phyloP scores from a whole-genome alignment of 2,329 filamentous ascomycete species.

The Penicillium brevicompactum region DNA sequence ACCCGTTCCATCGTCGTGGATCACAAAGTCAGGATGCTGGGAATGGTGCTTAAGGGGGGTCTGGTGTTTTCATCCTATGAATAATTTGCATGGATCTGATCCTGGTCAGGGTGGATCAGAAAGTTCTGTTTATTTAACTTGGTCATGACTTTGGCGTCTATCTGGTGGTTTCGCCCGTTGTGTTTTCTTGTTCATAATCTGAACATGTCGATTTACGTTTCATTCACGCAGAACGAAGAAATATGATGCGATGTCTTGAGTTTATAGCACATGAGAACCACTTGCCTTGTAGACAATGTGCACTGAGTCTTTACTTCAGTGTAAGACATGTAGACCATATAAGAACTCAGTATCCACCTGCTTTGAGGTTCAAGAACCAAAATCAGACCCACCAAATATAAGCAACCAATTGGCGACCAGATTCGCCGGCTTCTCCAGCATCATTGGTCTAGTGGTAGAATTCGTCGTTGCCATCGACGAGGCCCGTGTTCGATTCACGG shows the following conservation, averaged over 20 bases:
- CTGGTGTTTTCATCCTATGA: background rate
- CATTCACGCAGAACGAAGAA: slow-evolving; percentile 5
- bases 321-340: too few relatives aligned
- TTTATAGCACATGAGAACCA: background rate
- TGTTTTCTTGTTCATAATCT: slow-evolving; percentile 9
- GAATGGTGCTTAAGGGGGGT: slow-evolving; percentile 3
- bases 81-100: slow-evolving; percentile 10
- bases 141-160: slow-evolving; percentile 6
- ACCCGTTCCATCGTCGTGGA: slow-evolving; percentile 43
- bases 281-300: too few relatives aligned
- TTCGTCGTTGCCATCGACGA: slow-evolving; percentile 50
- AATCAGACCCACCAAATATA: background rate
- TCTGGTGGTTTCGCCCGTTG: background rate
- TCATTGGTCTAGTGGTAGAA: slow-evolving; percentile 51
- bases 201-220: slow-evolving; percentile 6
- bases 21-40: slow-evolving; percentile 25
- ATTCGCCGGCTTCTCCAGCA: slow-evolving; percentile 24
- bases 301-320: too few relatives aligned
- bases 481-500: slow-evolving; percentile 52
- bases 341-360: too few relatives aligned
- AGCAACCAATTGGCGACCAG: slow-evolving; percentile 10
- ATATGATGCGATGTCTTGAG: background rate
- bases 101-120: background rate
- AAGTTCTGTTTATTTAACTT: background rate
- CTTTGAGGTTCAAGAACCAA: background rate